A percentile compares a stretch with the other conserved stretches of the same genome.
These are phyloP conservation scores for Euphorbia lathyris DNA, from an alignment of 345 rosid species.

Conservation along the genomic window DNA sequence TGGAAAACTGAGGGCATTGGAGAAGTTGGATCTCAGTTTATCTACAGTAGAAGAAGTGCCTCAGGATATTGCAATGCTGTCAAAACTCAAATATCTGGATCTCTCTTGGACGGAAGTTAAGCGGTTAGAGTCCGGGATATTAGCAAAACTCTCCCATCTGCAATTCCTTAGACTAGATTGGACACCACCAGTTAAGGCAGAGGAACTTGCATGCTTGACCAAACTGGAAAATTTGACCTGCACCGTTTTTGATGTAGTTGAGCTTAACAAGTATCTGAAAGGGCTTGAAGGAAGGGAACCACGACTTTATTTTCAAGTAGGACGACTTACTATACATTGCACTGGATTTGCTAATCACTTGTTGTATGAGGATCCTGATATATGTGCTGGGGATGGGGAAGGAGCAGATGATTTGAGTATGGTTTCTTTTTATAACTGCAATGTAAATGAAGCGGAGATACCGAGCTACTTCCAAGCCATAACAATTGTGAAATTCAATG, in stretches of 20 bases:
- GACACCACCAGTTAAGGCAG: neutral
- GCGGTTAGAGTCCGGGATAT: constrained; percentile 11
- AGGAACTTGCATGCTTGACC: constrained; percentile 15
- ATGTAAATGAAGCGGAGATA: neutral
- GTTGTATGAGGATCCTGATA: neutral
- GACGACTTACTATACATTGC: neutral
- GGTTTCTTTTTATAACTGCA: neutral
- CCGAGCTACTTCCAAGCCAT: neutral
- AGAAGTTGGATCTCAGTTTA: constrained; percentile 15
- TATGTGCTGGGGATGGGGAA: neutral
- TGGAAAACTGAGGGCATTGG: constrained; percentile 10
- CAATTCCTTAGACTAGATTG: neutral
- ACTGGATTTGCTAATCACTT: neutral
- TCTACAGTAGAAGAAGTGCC: constrained; percentile 10
- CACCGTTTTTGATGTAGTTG: neutral
- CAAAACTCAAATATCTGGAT: constrained; percentile 17
- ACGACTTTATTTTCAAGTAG: neutral
- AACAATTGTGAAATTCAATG: neutral
- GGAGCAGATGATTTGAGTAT: neutral
- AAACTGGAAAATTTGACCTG: constrained; percentile 5
- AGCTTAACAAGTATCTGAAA: neutral
- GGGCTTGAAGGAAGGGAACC: neutral
- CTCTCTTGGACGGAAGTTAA: neutral
- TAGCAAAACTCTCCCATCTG: constrained; percentile 10
- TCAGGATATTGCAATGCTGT: constrained; percentile 10